A percentile compares a stretch with the other conserved stretches of the same genome.
These are phyloP conservation scores for Fraxinus albicans DNA, from an alignment of 305 asterid genomes.

Conservation along the genomic window DNA sequence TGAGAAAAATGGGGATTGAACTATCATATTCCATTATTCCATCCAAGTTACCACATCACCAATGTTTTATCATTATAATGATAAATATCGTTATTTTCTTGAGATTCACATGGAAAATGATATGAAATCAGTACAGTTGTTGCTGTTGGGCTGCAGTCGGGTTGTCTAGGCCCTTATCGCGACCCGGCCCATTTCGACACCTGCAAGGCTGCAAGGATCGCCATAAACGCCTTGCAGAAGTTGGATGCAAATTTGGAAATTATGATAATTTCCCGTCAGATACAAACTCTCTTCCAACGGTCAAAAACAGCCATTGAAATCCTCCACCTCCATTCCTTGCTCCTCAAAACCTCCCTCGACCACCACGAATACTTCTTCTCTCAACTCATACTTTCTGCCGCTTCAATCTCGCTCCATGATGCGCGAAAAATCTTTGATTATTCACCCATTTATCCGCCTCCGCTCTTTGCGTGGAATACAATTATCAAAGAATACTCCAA, in stretches of 20 bases:
- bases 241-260: not conserved
- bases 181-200: not conserved
- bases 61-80: too few relatives aligned
- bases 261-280: constrained; percentile 51
- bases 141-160: not conserved
- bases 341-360: constrained; percentile 54
- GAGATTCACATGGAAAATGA: too few relatives aligned
- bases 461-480: constrained; percentile 60
- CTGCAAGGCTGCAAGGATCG: not conserved
- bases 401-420: constrained; percentile 43
- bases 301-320: constrained; percentile 34
- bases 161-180: not conserved
- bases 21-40: too few relatives aligned
- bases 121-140: not conserved
- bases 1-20: too few relatives aligned
- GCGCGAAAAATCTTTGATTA: constrained; percentile 40
- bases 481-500: constrained; percentile 54
- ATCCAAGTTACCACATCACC: too few relatives aligned
- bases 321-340: constrained; percentile 48
- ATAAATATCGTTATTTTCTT: too few relatives aligned
- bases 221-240: not conserved
- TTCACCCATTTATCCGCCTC: constrained; percentile 46
- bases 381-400: constrained; percentile 43
- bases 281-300: constrained; percentile 36
- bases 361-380: constrained; percentile 47